Evolutionary conservation across 352 stramenopile species (phyloP).

Genomic region (Globisporangium recalcitrans): DNA sequence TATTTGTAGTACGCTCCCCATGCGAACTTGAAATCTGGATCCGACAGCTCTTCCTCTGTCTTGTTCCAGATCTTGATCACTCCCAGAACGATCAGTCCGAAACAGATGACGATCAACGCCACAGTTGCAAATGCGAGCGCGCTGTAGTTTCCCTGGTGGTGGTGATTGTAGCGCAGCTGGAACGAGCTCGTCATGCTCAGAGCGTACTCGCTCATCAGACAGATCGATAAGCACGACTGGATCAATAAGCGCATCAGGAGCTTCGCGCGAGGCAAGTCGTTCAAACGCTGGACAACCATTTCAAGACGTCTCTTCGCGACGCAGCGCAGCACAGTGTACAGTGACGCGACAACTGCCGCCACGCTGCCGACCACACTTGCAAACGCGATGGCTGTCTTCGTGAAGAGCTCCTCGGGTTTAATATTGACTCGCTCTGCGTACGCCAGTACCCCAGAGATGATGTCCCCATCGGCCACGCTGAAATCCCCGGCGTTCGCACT

Average conservation of each 20-base stretch:
- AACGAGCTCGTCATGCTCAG: constrained; percentile 77
- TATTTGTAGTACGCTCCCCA: constrained; percentile 83
- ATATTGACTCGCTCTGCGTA: constrained; percentile 64
- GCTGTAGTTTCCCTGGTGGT: constrained; percentile 34
- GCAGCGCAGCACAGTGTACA: constrained; percentile 50
- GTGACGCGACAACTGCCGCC: constrained; percentile 44
- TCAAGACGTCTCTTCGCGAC: constrained; percentile 43
- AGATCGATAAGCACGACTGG: constrained; percentile 67
- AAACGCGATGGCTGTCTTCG: constrained; percentile 67
- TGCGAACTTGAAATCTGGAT: constrained; percentile 74
- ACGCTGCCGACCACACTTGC: constrained; percentile 50
- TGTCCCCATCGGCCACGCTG: constrained; percentile 57
- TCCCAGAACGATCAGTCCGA: constrained; percentile 58
- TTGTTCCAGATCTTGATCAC: constrained; percentile 66
- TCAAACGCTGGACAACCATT: constrained; percentile 49
- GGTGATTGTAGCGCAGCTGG: constrained; percentile 69
- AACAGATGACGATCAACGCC: constrained; percentile 59
- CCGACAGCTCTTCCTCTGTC: constrained; percentile 40
- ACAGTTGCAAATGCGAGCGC: constrained; percentile 56
- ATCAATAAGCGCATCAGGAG: constrained; percentile 62
- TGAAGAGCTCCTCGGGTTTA: constrained; percentile 63
- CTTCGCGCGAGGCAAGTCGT: constrained; percentile 64
- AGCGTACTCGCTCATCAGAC: constrained; percentile 75
- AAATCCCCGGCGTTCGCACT: constrained; percentile 36
- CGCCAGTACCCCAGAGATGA: constrained; percentile 65